These are phyloP conservation scores for Xylaria curta DNA, from an alignment of 495 filamentous ascomycete genomes.

Conservation along the genomic window DNA sequence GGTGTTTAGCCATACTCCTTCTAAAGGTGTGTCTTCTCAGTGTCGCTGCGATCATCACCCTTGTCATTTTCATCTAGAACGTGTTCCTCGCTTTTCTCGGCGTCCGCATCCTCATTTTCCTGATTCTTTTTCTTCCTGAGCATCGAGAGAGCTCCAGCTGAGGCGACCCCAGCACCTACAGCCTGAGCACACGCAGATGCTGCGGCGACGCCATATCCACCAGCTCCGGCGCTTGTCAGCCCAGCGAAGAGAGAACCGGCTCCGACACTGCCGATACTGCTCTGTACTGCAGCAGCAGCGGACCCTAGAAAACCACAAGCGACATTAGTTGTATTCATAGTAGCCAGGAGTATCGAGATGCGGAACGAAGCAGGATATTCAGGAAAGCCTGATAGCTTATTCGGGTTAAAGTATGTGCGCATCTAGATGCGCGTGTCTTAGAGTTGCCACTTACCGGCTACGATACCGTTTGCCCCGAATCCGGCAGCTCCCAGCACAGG, in stretches of 20 bases:
- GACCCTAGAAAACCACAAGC: constrained; percentile 17
- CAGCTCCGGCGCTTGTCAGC: constrained; percentile 32
- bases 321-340: not conserved
- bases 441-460: constrained; percentile 8
- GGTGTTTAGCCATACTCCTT: not conserved
- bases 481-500: constrained; percentile 10
- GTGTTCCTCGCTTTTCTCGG: not conserved
- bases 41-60: not conserved
- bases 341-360: not conserved
- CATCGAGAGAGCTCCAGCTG: not conserved
- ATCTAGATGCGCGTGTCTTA: not conserved
- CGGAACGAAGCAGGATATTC: not conserved
- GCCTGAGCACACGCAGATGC: constrained; percentile 23
- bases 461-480: constrained; percentile 14
- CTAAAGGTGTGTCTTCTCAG: not conserved
- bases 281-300: constrained; percentile 25
- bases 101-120: not conserved
- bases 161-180: not conserved
- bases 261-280: constrained; percentile 28
- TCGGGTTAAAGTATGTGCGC: not conserved
- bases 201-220: constrained; percentile 28
- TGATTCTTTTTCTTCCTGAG: not conserved
- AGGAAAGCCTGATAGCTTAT: not conserved
- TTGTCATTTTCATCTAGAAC: too few relatives aligned
- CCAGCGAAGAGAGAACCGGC: constrained; percentile 26